Evolutionary conservation across 2,329 filamentous ascomycete species (phyloP).

Genomic region (Blumeriella jaapii): DNA sequence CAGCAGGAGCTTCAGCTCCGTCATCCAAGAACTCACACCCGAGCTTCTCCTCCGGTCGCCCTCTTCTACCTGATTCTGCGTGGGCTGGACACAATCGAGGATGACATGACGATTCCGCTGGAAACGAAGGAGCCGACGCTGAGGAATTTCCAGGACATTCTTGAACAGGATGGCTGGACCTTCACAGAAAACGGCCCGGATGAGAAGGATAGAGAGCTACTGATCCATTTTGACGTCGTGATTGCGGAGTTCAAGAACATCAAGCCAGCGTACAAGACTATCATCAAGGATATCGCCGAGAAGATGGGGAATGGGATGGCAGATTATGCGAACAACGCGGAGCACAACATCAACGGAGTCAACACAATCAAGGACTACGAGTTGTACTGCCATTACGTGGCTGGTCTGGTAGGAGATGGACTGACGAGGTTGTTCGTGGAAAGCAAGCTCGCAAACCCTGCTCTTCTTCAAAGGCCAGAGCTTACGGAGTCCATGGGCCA

Average conservation of each 20-base stretch:
- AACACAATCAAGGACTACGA: slow-evolving; percentile 84
- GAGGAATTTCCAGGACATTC: slow-evolving; percentile 65
- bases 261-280: slow-evolving; percentile 70
- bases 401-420: slow-evolving; percentile 94
- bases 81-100: slow-evolving; percentile 94
- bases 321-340: slow-evolving; percentile 78
- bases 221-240: slow-evolving; percentile 85
- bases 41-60: slow-evolving; percentile 78
- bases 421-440: slow-evolving; percentile 83
- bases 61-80: slow-evolving; percentile 91
- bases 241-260: slow-evolving; percentile 78
- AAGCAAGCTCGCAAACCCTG: slow-evolving; percentile 75
- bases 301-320: slow-evolving; percentile 99
- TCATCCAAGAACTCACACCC: slow-evolving; percentile 92
- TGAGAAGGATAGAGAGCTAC: slow-evolving; percentile 86
- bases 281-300: slow-evolving; percentile 85
- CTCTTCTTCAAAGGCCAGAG: slow-evolving; percentile 63
- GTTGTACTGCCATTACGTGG: slow-evolving; percentile 95
- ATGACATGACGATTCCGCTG: slow-evolving; percentile 87
- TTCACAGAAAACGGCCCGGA: slow-evolving; percentile 76
- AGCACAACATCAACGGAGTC: slow-evolving; percentile 69
- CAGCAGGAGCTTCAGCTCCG: slow-evolving; percentile 82
- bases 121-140: slow-evolving; percentile 77
- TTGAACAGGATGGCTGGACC: slow-evolving; percentile 82
- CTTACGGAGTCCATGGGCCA: slow-evolving; percentile 94